These are phyloP conservation scores for Marchantia polymorpha DNA, from an alignment of 225 moss, liverwort and hornwort species.

Conservation along the genomic window DNA sequence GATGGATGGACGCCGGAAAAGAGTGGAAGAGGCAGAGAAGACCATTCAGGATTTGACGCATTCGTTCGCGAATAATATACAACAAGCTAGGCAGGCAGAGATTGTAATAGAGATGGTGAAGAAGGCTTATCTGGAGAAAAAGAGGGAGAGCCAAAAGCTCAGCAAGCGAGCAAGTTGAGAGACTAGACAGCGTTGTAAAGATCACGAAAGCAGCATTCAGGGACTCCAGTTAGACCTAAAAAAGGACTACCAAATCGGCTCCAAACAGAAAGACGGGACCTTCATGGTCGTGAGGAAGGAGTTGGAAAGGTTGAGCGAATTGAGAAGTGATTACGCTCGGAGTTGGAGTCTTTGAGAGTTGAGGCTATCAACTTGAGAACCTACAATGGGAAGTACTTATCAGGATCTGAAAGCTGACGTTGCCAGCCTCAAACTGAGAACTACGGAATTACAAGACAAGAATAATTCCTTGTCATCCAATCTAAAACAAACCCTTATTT, in stretches of 20 bases:
- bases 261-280: conserved; percentile 49
- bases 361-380: conserved; percentile 56
- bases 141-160: conserved; percentile 65
- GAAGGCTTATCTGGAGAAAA: conserved; percentile 57
- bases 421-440: conserved; percentile 57
- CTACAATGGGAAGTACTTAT: conserved; percentile 55
- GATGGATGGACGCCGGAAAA: conserved; percentile 89
- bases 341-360: conserved; percentile 62
- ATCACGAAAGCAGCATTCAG: conserved; percentile 82
- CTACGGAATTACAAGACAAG: conserved; percentile 71
- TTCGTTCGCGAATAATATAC: conserved; percentile 55
- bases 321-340: conserved; percentile 66
- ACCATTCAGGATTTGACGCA: conserved; percentile 86
- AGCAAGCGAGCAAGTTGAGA: conserved; percentile 63
- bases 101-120: conserved; percentile 65
- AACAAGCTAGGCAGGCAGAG: conserved; percentile 76
- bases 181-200: conserved; percentile 68
- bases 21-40: conserved; percentile 86
- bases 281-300: conserved; percentile 68
- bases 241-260: conserved; percentile 58
- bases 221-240: conserved; percentile 78
- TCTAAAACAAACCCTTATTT: conserved; percentile 56
- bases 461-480: conserved; percentile 63
- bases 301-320: conserved; percentile 75
- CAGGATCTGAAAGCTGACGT: conserved; percentile 61